Conservation (phyloP, 768 basidiomycete species). For the Boletus rex-veris region DNA sequence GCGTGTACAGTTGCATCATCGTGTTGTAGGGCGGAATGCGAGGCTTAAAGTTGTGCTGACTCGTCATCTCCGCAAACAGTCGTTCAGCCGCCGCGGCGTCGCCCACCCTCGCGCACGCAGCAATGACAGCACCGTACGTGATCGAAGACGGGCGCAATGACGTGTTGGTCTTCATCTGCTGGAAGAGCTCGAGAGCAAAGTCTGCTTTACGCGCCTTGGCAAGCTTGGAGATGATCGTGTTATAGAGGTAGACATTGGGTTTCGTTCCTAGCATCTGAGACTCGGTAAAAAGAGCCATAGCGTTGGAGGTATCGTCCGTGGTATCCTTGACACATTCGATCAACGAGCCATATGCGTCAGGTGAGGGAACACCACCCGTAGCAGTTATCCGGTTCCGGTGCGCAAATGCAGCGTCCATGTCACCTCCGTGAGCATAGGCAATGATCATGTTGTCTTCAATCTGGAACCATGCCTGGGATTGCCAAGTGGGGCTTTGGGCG, state of each 20-base stretch:
- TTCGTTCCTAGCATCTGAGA: constrained; percentile 61
- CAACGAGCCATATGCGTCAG: constrained; percentile 90
- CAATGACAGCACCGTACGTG: constrained; percentile 92
- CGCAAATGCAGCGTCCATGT: constrained; percentile 73
- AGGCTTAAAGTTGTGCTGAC: constrained; percentile 71
- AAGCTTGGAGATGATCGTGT: constrained; percentile 95
- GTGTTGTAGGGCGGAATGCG: constrained; percentile 96
- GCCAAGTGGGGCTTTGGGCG: constrained; percentile 42
- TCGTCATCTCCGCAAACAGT: constrained; percentile 83
- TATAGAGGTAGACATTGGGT: constrained; percentile 89
- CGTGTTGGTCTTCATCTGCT: constrained; percentile 66
- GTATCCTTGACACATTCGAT: constrained; percentile 88
- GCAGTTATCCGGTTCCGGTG: constrained; percentile 78
- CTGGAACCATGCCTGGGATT: constrained; percentile 61
- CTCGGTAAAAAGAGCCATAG: constrained; percentile 81
- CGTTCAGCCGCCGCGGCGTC: constrained; percentile 77
- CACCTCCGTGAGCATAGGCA: constrained; percentile 76
- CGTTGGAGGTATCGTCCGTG: constrained; percentile 91
- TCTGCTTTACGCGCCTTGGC: constrained; percentile 94
- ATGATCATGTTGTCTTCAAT: constrained; percentile 91
- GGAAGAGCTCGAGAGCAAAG: constrained; percentile 81
- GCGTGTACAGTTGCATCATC: constrained; percentile 96
- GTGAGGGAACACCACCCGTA: constrained; percentile 71
- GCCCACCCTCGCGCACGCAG: constrained; percentile 91
- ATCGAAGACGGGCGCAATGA: constrained; percentile 72